Percentiles rank a stretch among this genome's conserved stretches.
Evolutionary conservation across 495 filamentous ascomycete species (phyloP).

Genomic region (Aspergillus nidulans): DNA sequence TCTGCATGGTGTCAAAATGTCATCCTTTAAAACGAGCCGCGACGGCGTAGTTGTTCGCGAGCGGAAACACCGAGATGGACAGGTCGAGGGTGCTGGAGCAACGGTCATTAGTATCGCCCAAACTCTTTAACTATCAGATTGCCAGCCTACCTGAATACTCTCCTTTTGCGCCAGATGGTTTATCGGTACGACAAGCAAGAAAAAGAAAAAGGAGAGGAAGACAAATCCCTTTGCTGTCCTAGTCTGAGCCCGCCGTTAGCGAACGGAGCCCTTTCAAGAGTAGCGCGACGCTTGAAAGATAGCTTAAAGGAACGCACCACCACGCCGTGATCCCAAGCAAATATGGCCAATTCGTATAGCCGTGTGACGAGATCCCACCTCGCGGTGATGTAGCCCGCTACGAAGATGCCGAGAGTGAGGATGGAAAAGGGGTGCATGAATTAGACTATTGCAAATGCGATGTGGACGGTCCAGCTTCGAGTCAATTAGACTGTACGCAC

Average conservation of each 20-base stretch:
- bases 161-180: constrained; percentile 68
- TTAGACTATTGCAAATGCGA: constrained; percentile 24
- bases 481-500: constrained; percentile 31
- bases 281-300: constrained; percentile 11
- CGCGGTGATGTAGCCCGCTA: constrained; percentile 98
- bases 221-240: constrained; percentile 71
- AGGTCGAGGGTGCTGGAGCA: constrained; percentile 74
- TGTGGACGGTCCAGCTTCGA: constrained; percentile 22
- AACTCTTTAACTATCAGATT: background rate
- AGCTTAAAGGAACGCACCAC: constrained; percentile 60
- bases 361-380: constrained; percentile 96
- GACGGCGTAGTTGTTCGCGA: constrained; percentile 86
- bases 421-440: constrained; percentile 97
- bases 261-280: background rate
- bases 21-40: constrained; percentile 95
- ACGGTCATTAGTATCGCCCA: background rate
- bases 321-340: constrained; percentile 98
- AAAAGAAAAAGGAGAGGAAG: constrained; percentile 71
- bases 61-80: constrained; percentile 82
- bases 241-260: constrained; percentile 46
- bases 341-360: constrained; percentile 91
- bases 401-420: constrained; percentile 92
- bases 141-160: constrained; percentile 48
- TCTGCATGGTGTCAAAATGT: constrained; percentile 84
- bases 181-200: constrained; percentile 68